Evolutionary conservation across 768 basidiomycete species (phyloP), one percentile per base, ranked within the genome.

Genomic region (Rhodotorula kratochvilovae): DNA sequence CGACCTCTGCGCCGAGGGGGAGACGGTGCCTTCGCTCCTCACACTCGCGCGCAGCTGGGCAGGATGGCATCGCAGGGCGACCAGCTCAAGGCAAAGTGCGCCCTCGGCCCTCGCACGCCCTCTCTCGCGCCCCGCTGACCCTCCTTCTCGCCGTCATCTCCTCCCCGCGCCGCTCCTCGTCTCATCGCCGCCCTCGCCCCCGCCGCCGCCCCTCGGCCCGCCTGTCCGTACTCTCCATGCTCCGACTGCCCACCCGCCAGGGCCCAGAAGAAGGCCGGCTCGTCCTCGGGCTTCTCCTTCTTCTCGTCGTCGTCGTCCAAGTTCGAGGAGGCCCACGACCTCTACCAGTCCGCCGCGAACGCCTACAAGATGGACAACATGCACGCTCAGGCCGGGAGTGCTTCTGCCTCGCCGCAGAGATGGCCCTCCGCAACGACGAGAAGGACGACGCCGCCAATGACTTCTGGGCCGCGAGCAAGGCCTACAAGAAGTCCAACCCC

Each of bases 401-500:
- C 23, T 95, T 94, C 79, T 86, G 92, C 53, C 86, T 89, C 74
- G 96, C 98, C 79, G 96, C 95, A 1, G 93, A 97, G 77, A 96
- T 93, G 80, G 86, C 93, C 76, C 88, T 94, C 81, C 87, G 88
- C 70, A 89, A 87, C 77, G 89, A 90, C 58, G 95, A 98, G 81
- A 81, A 80, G 58, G 92, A 92, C 75, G 96, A 98, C 76, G 94
- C 95, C n/a, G 90, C 93, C 31, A 95, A 94, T 79, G 94, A 94
- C 16, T 98, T 90, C 89, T 97, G 95, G 91, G 96, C 95, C 79
- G 94, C 96, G 21, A 88, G 91, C 45, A 98, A 98, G 82, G 88
- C 90, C 19, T 99, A 90, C 84, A 99, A 97, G 84, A 85, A 90
- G 81, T 89, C 88, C 35, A 87, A 85, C 80, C 93, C 83, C 85